Conservation (phyloP, 768 basidiomycete species). For the Auriscalpium vulgare region DNA sequence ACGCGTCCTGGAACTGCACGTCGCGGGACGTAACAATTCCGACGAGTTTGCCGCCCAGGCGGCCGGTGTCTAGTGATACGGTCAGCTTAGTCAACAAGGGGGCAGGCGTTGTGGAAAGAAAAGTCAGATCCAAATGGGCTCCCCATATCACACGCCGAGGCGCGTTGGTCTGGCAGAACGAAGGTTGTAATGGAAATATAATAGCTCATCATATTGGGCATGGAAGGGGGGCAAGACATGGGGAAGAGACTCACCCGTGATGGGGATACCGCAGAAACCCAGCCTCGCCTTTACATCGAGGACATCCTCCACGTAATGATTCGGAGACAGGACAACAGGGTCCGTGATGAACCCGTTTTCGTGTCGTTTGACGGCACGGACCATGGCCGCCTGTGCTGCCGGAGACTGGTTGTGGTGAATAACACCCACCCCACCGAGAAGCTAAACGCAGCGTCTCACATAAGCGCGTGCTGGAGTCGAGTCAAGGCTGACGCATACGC, state of each 20-base stretch:
- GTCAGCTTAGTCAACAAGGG: conserved; percentile 17
- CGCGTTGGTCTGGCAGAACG: conserved; percentile 83
- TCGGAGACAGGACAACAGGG: conserved; percentile 80
- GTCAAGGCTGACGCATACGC: conserved; percentile 20
- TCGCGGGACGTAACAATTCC: conserved; percentile 97
- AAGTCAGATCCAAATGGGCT: conserved; percentile 27
- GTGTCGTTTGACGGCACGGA: conserved; percentile 94
- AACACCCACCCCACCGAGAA: conserved; percentile 94
- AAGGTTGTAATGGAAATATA: conserved; percentile 51
- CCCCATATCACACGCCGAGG: conserved; percentile 68
- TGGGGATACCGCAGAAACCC: conserved; percentile 95
- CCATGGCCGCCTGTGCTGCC: conserved; percentile 89
- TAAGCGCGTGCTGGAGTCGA: neutral
- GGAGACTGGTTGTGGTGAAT: conserved; percentile 94
- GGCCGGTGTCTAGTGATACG: conserved; percentile 62
- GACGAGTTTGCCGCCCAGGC: conserved; percentile 82
- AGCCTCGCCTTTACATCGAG: conserved; percentile 85
- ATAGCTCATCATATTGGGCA: conserved; percentile 33
- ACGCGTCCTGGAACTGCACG: conserved; percentile 78
- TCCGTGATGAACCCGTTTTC: conserved; percentile 99
- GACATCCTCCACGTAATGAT: conserved; percentile 77
- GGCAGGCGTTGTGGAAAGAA: neutral
- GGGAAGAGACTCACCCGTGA: conserved; percentile 71
- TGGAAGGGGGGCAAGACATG: neutral
- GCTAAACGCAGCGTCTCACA: conserved; percentile 28